Evolutionary conservation across 1,284 basidiomycete species (phyloP).

Genomic region (Cutaneotrichosporon cavernicola): DNA sequence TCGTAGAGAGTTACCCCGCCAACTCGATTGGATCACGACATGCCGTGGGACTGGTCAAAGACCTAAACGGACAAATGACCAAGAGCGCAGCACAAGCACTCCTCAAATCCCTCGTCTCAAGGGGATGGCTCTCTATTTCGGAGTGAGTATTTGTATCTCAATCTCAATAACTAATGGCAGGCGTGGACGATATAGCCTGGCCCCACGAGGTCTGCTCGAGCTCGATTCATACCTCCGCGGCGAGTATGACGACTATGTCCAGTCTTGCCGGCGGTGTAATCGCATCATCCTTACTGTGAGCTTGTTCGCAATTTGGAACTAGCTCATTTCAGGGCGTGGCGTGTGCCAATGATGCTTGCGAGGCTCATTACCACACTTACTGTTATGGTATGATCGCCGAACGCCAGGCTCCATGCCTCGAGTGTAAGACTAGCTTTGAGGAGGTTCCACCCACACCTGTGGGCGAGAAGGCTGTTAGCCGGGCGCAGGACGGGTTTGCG

Average conservation of each 20-base stretch:
- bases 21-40: slow-evolving; percentile 44
- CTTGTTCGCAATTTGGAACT: not conserved
- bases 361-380: slow-evolving; percentile 41
- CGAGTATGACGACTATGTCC: slow-evolving; percentile 39
- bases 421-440: slow-evolving; percentile 30
- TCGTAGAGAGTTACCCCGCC: slow-evolving; percentile 46
- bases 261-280: slow-evolving; percentile 39
- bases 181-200: slow-evolving; percentile 45
- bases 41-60: slow-evolving; percentile 31
- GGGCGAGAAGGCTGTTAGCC: slow-evolving; percentile 43
- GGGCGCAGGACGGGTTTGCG: slow-evolving; percentile 35
- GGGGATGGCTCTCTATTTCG: slow-evolving; percentile 46
- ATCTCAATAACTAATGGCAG: slow-evolving; percentile 21
- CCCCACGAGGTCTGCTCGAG: slow-evolving; percentile 42
- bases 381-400: slow-evolving; percentile 30
- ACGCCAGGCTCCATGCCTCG: slow-evolving; percentile 31
- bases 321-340: slow-evolving; percentile 34
- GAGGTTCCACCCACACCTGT: slow-evolving; percentile 26
- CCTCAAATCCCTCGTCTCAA: slow-evolving; percentile 38
- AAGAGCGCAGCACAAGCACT: slow-evolving; percentile 35
- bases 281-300: slow-evolving; percentile 43
- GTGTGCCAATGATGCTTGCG: slow-evolving; percentile 37
- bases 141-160: slow-evolving; percentile 31
- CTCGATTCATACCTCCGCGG: slow-evolving; percentile 43
- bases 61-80: slow-evolving; percentile 31